Evolutionary conservation across 2,329 filamentous ascomycete genomes (phyloP).

Genomic region (Fusarium brevicatenulatum): DNA sequence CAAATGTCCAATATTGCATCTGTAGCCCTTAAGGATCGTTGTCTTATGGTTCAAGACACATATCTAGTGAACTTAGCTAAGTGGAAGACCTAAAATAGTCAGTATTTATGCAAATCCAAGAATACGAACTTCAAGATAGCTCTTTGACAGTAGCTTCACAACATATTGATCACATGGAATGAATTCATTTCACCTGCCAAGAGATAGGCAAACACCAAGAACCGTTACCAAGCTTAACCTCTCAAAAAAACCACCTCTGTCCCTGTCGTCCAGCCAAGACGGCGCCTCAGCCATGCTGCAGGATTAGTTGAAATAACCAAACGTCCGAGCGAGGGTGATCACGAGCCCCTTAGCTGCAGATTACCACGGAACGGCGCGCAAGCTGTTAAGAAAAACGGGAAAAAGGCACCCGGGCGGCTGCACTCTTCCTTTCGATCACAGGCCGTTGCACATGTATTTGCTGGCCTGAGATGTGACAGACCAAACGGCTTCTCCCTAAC

Average conservation of each 20-base stretch:
- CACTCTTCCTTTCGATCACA: conserved; percentile 1
- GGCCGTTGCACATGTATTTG: conserved; percentile 11
- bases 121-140: neutral
- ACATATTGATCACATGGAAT: neutral
- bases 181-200: neutral
- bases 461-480: neutral
- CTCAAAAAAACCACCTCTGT: neutral
- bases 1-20: neutral
- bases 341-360: conserved; percentile 1
- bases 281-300: neutral
- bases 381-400: neutral
- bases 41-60: neutral
- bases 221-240: neutral
- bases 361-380: conserved; percentile 24
- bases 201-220: neutral
- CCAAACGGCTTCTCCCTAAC: conserved; percentile 9
- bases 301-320: conserved; percentile 19
- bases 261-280: neutral
- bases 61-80: neutral
- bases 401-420: neutral
- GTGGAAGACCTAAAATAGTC: neutral
- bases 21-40: no score
- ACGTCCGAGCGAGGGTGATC: neutral
- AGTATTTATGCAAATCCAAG: neutral
- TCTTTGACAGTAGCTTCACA: neutral